Percentiles rank a stretch among this genome's conserved stretches.
Evolutionary conservation across 2,329 filamentous ascomycete genomes (phyloP).

Genomic region (Sporothrix schenckii): DNA sequence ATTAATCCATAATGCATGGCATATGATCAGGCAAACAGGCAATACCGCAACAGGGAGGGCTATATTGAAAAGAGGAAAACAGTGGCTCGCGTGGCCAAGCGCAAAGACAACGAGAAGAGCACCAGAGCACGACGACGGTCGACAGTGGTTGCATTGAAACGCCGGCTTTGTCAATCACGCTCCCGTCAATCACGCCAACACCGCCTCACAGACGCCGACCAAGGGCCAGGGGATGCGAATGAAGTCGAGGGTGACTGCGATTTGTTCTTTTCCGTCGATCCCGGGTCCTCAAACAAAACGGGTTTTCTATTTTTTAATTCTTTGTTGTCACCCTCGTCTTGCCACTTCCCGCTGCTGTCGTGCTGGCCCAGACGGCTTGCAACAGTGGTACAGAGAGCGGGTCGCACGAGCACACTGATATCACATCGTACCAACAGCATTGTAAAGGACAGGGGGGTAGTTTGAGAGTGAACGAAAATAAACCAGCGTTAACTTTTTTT

Average conservation of each 20-base stretch:
- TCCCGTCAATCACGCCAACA: constrained; percentile 28
- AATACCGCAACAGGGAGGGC: not conserved
- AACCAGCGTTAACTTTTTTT: not conserved
- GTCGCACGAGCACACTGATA: not conserved
- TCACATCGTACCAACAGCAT: not conserved
- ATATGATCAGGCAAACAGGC: not conserved
- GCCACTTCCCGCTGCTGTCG: not conserved
- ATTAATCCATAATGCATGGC: constrained; percentile 19
- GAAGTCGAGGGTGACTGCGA: not conserved
- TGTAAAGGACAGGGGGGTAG: not conserved
- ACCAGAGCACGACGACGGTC: too few relatives aligned
- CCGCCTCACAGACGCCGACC: not conserved
- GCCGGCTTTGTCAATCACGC: constrained; percentile 11
- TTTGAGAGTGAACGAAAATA: not conserved
- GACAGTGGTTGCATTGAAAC: constrained; percentile 18
- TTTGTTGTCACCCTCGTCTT: not conserved
- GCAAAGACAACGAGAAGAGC: not conserved
- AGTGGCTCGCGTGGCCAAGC: too few relatives aligned
- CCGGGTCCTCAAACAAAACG: constrained; percentile 24
- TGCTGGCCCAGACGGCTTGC: not conserved
- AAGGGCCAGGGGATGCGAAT: not conserved
- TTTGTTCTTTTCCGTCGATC: constrained; percentile 10
- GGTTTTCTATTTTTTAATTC: constrained; percentile 18
- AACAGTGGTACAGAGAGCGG: constrained; percentile 7
- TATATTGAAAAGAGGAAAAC: not conserved